Conservation (phyloP, 371 early-diverging fungal genomes). For the Rhizopus delemar region DNA sequence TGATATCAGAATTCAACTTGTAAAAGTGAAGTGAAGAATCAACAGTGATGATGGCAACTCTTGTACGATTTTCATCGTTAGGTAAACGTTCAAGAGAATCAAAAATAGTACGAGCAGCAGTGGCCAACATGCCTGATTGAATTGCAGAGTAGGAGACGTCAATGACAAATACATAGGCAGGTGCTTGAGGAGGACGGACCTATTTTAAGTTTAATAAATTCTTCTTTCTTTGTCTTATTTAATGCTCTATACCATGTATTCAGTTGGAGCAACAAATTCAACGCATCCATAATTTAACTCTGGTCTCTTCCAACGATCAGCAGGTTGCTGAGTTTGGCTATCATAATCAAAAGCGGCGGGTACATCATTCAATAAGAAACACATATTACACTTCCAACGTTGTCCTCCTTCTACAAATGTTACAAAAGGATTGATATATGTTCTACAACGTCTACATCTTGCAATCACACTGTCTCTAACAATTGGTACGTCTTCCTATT, state of each 20-base stretch:
- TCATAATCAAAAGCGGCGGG: conserved; percentile 92
- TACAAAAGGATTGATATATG: conserved; percentile 96
- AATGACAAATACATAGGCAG: conserved; percentile 88
- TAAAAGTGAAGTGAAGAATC: conserved; percentile 91
- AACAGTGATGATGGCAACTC: conserved; percentile 87
- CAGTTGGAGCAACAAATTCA: conserved; percentile 88
- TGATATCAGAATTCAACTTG: conserved; percentile 61
- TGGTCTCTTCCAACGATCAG: conserved; percentile 84
- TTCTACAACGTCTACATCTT: conserved; percentile 92
- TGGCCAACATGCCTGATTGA: conserved; percentile 72
- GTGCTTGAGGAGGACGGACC: conserved; percentile 91
- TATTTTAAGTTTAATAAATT: conserved; percentile 4
- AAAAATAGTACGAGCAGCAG: conserved; percentile 79
- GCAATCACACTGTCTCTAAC: conserved; percentile 84
- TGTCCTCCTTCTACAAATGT: conserved; percentile 91
- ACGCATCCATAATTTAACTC: conserved; percentile 89
- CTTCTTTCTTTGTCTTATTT: neutral
- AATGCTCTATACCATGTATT: conserved; percentile 36
- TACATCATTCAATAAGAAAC: conserved; percentile 87
- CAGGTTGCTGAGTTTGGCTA: conserved; percentile 72
- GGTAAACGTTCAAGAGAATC: conserved; percentile 86
- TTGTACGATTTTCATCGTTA: conserved; percentile 85
- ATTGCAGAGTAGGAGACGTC: conserved; percentile 90
- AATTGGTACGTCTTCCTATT: conserved; percentile 77
- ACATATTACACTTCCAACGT: conserved; percentile 96